Evolutionary conservation across 225 moss, liverwort and hornwort species (phyloP), one percentile per base, ranked within the genome.

Genomic region (Pseudoscleropodium purum): DNA sequence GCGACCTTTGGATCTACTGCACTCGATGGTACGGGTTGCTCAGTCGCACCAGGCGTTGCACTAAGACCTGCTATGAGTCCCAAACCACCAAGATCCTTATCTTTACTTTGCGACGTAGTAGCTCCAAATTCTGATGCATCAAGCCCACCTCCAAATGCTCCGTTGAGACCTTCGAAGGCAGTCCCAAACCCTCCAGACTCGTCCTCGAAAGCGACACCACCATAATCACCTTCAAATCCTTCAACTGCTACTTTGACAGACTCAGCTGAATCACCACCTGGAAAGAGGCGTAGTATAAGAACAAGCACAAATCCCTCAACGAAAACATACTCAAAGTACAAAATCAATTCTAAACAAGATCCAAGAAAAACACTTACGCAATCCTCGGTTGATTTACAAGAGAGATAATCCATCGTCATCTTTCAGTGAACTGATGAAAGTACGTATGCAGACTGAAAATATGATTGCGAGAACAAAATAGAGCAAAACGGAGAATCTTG

Each of bases 171-270:
- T 91, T 99, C 99, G 87, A 99, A 99, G 59, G 97, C 96, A 93
- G 94, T 96, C 89, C 99, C 99, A 89, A 99, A 96, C 33, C 99
- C 97, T 91, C 99, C 97, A 90, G 96, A 95, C n/a, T 97, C 95
- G 83, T 97, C 98, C 91, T 96, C 99, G 83, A 97, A 99, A 80
- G 97, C 92, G 41, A 99, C 96, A 36, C 96, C 97, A 87, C 97
- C 99, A 89, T 97, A 99, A 84, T 97, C 97, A 89, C 97, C 99
- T 93, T 97, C 99, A 91, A 99, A 99, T 67, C 99, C 99, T 89
- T 97, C 99, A 60, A 99, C 96, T 78, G 90, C 92, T 76, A 95
- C 95, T 73, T 89, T 93, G 51, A 94, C 92, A 31, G 95, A 92
- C 87, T 95, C 94, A 61, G 95, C 91, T 47, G 92, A 92, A 82